phyloP scores from a whole-genome alignment of 345 rosid species.

The Syzygium grande region DNA sequence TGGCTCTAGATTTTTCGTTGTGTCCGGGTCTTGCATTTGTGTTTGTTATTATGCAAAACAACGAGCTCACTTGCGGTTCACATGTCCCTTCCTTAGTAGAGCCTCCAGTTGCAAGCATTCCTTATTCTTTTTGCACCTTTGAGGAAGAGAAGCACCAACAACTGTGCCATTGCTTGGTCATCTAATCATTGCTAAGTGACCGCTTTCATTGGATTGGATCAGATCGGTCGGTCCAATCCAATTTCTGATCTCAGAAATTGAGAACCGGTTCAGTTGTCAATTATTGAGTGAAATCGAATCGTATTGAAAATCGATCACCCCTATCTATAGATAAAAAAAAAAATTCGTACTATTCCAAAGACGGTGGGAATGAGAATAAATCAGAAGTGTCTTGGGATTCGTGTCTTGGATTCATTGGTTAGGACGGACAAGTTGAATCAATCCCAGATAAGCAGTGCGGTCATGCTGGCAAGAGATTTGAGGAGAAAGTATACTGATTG shows the following conservation, averaged over 20 bases:
- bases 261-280: too few species aligned
- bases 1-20: background rate
- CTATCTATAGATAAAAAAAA: too few species aligned
- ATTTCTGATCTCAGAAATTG: too few species aligned
- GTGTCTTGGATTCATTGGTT: background rate
- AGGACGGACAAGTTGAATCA: background rate
- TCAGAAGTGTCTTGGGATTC: background rate
- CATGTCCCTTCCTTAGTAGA: background rate
- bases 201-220: too few species aligned
- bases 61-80: background rate
- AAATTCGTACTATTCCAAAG: background rate
- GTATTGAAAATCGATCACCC: too few species aligned
- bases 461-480: background rate
- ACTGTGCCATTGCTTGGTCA: too few species aligned
- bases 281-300: too few species aligned
- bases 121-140: too few species aligned
- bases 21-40: background rate
- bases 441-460: background rate
- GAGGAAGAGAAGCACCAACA: too few species aligned
- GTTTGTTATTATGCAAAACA: background rate
- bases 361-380: background rate
- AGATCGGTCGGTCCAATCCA: too few species aligned
- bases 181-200: too few species aligned
- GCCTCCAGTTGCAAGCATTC: too few species aligned
- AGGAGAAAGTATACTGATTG: background rate